phyloP scores from a whole-genome alignment of 306 rosid species.

The Biancaea sappan region DNA sequence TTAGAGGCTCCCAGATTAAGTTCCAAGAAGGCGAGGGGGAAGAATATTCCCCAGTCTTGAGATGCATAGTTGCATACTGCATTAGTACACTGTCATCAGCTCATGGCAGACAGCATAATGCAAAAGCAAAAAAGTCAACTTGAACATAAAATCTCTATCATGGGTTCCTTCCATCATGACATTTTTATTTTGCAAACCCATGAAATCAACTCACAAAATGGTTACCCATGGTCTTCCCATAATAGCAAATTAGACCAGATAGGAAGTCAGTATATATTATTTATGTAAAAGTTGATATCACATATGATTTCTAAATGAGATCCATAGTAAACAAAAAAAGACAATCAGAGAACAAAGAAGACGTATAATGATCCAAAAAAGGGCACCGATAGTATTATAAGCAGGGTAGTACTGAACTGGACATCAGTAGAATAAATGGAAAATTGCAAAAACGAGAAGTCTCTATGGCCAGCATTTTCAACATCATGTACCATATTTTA shows the following conservation, averaged over 20 bases:
- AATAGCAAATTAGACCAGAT: neutral
- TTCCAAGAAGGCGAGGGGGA: too few species aligned
- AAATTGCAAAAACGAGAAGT: neutral
- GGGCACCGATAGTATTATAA: neutral
- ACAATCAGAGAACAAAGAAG: neutral
- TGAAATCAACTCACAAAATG: neutral
- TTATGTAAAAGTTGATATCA: neutral
- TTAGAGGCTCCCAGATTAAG: too few species aligned
- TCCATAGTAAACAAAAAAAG: neutral
- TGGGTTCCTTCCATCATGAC: too few species aligned
- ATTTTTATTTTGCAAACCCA: neutral
- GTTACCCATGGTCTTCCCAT: neutral
- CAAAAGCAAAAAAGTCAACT: too few species aligned
- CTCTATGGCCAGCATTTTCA: neutral
- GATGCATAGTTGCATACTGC: too few species aligned
- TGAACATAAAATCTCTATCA: too few species aligned
- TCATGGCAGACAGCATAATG: too few species aligned
- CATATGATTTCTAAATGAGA: neutral
- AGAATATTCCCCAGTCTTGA: too few species aligned
- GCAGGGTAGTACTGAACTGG: neutral
- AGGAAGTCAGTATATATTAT: neutral
- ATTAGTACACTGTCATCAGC: too few species aligned
- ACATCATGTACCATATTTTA: neutral
- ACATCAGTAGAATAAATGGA: neutral
- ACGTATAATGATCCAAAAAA: neutral